Evolutionary conservation across 495 filamentous ascomycete species (phyloP).

Genomic region (Aspergillus ellipticus): DNA sequence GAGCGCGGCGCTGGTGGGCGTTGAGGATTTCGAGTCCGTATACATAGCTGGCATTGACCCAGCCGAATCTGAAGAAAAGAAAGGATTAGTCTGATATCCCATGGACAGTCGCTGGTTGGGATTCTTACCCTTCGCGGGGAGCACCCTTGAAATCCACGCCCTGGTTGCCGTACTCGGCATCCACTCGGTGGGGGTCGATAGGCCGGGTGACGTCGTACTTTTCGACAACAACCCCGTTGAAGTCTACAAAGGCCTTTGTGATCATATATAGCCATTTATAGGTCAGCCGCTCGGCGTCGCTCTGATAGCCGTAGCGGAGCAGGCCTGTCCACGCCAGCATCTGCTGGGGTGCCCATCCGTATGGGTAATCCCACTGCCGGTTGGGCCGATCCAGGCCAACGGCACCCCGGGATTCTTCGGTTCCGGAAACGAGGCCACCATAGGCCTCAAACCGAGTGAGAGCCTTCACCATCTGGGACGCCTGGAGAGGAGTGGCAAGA

Average conservation of each 20-base stretch:
- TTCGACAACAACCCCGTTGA: slow-evolving; percentile 95
- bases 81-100: slow-evolving; percentile 24
- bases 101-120: background rate
- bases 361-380: slow-evolving; percentile 97
- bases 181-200: slow-evolving; percentile 84
- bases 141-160: slow-evolving; percentile 91
- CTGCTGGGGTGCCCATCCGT: slow-evolving; percentile 97
- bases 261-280: slow-evolving; percentile 99
- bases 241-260: slow-evolving; percentile 93
- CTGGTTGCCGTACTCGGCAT: slow-evolving; percentile 97
- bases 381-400: slow-evolving; percentile 82
- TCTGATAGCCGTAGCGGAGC: slow-evolving; percentile 82
- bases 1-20: slow-evolving; percentile 76
- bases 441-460: slow-evolving; percentile 81
- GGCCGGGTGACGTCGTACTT: slow-evolving; percentile 95
- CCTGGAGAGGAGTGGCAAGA: slow-evolving; percentile 73
- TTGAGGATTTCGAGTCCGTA: slow-evolving; percentile 82
- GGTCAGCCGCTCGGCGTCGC: slow-evolving; percentile 79
- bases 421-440: slow-evolving; percentile 87
- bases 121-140: slow-evolving; percentile 85
- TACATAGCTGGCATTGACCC: slow-evolving; percentile 96
- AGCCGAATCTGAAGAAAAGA: slow-evolving; percentile 70
- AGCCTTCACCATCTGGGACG: slow-evolving; percentile 70
- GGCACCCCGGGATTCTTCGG: slow-evolving; percentile 76
- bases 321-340: slow-evolving; percentile 95